These are phyloP conservation scores for Venturia carpophila DNA, from an alignment of 2,329 filamentous ascomycete genomes.

Conservation along the genomic window DNA sequence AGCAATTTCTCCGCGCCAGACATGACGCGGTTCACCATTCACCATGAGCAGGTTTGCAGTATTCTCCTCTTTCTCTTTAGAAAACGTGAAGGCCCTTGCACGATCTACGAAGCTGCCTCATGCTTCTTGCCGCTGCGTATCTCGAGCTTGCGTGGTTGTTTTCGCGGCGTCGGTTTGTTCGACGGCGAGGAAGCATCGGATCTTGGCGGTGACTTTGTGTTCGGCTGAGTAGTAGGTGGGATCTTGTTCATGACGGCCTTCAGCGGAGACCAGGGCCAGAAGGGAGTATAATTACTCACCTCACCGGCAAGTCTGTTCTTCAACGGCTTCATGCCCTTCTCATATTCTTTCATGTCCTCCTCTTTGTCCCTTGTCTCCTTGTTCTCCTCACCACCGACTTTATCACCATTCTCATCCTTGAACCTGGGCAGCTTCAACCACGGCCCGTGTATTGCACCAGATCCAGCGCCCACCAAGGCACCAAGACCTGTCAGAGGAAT, in stretches of 20 bases:
- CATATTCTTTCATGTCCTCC: conserved; percentile 17
- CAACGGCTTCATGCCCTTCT: conserved; percentile 13
- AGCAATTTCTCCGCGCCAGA: no score
- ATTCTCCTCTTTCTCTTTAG: no score
- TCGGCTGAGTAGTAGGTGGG: conserved; percentile 2
- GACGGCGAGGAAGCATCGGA: background rate
- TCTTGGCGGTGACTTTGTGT: background rate
- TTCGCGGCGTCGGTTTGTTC: background rate
- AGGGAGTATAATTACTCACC: conserved; percentile 13
- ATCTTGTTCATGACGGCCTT: conserved; percentile 10
- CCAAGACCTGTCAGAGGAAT: conserved; percentile 35
- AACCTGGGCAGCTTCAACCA: conserved; percentile 32
- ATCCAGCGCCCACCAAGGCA: conserved; percentile 34
- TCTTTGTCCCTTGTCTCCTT: conserved; percentile 18
- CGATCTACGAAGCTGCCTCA: background rate
- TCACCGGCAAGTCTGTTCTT: conserved; percentile 8
- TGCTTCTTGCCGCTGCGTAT: conserved; percentile 6
- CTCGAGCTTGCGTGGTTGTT: background rate
- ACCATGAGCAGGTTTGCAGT: no score
- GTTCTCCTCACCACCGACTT: conserved; percentile 19
- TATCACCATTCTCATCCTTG: conserved; percentile 21
- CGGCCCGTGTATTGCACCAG: conserved; percentile 37
- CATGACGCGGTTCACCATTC: no score
- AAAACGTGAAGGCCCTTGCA: background rate
- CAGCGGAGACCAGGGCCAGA: conserved; percentile 12